Evolutionary conservation across 2,329 filamentous ascomycete genomes (phyloP).

Genomic region (Xylariales sp.): DNA sequence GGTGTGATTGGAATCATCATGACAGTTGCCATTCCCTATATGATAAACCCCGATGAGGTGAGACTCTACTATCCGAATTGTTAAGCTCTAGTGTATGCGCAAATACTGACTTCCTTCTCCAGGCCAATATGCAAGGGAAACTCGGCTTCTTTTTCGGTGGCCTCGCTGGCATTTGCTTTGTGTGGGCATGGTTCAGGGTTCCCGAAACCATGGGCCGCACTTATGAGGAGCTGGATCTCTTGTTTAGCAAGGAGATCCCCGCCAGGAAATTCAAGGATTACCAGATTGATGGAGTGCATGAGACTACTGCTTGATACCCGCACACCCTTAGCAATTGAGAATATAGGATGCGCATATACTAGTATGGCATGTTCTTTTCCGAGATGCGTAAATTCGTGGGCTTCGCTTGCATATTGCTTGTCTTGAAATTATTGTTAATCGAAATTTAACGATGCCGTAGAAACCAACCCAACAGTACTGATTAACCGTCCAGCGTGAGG

Average conservation of each 20-base stretch:
- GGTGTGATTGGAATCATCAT: constrained; percentile 34
- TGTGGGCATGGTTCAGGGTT: constrained; percentile 30
- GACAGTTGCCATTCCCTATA: constrained; percentile 39
- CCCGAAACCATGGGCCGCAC: constrained; percentile 26
- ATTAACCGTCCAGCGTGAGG: too few species aligned
- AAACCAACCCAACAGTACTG: too few species aligned
- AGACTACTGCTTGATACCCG: too few species aligned
- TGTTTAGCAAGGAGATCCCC: constrained; percentile 24
- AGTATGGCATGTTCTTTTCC: too few species aligned
- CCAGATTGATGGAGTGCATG: constrained; percentile 17
- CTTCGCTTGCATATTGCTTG: too few species aligned
- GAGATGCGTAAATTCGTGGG: too few species aligned
- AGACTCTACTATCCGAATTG: too few species aligned
- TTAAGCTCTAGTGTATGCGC: too few species aligned
- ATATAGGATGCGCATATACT: too few species aligned
- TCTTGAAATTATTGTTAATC: too few species aligned
- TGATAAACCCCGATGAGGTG: constrained; percentile 35
- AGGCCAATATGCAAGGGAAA: constrained; percentile 37
- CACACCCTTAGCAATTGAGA: too few species aligned
- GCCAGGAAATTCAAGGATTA: constrained; percentile 26
- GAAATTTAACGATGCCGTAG: too few species aligned
- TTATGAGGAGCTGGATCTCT: constrained; percentile 25
- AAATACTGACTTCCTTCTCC: background rate
- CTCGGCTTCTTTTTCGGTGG: constrained; percentile 36
- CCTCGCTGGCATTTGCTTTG: constrained; percentile 27